phyloP scores from a whole-genome alignment of 75 land plant species.

The Cupressus sempervirens region DNA sequence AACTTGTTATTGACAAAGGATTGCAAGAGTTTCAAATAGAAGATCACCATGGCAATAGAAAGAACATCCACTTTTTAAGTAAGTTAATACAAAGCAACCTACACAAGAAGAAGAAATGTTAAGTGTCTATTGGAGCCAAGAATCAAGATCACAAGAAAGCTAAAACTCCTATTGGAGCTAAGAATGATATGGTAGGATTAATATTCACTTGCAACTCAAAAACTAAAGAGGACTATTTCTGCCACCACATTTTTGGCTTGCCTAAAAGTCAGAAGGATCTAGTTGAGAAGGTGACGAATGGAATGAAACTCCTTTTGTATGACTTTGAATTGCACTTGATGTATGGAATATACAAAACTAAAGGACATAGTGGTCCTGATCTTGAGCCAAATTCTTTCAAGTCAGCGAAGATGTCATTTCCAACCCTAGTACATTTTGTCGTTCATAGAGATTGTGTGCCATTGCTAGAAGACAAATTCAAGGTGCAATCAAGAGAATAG shows the following conservation, averaged over 20 bases:
- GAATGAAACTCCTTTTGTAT: conserved; percentile 45
- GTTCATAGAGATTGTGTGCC: conserved; percentile 37
- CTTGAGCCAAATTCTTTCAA: conserved; percentile 46
- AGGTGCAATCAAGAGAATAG: conserved; percentile 36
- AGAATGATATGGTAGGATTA: conserved; percentile 22
- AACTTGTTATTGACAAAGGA: no score
- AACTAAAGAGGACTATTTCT: conserved; percentile 47
- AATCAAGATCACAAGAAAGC: neutral
- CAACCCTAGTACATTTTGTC: conserved; percentile 40
- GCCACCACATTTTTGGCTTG: conserved; percentile 44
- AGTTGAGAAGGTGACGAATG: conserved; percentile 30
- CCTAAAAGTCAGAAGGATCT: conserved; percentile 45
- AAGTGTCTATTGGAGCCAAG: neutral
- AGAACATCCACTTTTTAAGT: no score
- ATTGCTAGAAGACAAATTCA: conserved; percentile 34
- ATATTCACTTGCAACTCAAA: conserved; percentile 55
- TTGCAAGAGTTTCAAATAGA: no score
- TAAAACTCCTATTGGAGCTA: neutral
- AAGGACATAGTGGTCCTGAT: conserved; percentile 32
- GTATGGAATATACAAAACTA: conserved; percentile 57
- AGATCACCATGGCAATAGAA: no score
- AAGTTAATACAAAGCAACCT: no score
- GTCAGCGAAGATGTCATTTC: conserved; percentile 18
- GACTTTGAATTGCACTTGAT: conserved; percentile 42
- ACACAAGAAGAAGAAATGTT: neutral